phyloP scores from a whole-genome alignment of 129 eudicot genomes.

The Pittosporum tobira region DNA sequence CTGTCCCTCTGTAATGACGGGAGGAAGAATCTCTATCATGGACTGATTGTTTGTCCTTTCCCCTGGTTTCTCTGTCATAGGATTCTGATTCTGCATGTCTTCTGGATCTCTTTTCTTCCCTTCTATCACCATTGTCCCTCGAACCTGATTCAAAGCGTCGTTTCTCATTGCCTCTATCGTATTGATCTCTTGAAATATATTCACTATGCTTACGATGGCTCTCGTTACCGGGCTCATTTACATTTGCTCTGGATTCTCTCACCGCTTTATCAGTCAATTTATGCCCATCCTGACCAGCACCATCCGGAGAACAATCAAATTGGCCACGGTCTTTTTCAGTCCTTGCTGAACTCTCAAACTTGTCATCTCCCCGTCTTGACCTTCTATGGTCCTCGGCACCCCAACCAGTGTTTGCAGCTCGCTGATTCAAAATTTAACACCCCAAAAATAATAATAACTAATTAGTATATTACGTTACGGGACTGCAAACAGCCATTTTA shows the following conservation, averaged over 20 bases:
- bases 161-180: constrained; percentile 20
- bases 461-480: neutral
- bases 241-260: constrained; percentile 20
- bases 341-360: constrained; percentile 28
- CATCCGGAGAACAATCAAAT: constrained; percentile 11
- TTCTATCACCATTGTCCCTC: constrained; percentile 28
- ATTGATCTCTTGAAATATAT: constrained; percentile 25
- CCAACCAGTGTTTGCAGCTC: constrained; percentile 99
- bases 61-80: constrained; percentile 35
- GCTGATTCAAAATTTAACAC: constrained; percentile 29
- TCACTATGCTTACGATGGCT: constrained; percentile 18
- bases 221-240: constrained; percentile 9
- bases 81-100: constrained; percentile 42
- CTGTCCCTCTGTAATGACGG: constrained; percentile 25
- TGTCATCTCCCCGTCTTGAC: constrained; percentile 51
- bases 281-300: constrained; percentile 7
- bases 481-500: neutral
- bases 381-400: constrained; percentile 69
- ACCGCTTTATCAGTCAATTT: constrained; percentile 26
- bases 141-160: constrained; percentile 11
- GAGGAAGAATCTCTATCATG: constrained; percentile 32
- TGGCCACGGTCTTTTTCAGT: constrained; percentile 22
- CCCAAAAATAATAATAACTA: neutral
- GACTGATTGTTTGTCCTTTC: constrained; percentile 17
- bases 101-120: constrained; percentile 35